Evolutionary conservation across 768 basidiomycete genomes (phyloP), one percentile per base, ranked within the genome.

Genomic region (Lactarius sanguifluus): DNA sequence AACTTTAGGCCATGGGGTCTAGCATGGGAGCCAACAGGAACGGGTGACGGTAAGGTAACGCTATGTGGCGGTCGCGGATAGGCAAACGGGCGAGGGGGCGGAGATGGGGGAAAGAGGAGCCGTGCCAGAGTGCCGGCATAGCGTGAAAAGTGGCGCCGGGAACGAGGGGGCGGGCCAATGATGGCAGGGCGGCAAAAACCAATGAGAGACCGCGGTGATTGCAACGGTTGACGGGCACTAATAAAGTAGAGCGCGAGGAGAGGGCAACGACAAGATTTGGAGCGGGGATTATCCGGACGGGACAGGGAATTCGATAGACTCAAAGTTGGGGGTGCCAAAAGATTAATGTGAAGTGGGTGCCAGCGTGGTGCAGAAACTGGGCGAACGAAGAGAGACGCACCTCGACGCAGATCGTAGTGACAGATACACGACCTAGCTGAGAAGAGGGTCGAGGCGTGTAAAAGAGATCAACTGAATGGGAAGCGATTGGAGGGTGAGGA

Each of bases 201-300:
- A 65, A 62, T 57, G 65, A 20, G 57, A 57, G 57, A 54, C 47
- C 25, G 65, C 65, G 65, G 65, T 36, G 65, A 62, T 66, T 66
- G 65, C 57, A 47, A 62, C 25, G 28, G 36, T 16, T 34, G 25
- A 32, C 25, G 59, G 41, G 52, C 59, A 43, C 55, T 32, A 56
- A 56, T 56, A 56, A 10, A n/a, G 30, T 52, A 25, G 23, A 52
- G 13, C 25, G 47, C 47, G 50, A 52, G 50, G 50, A 52, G 50
- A 52, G 50, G 25, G 50, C 50, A 52, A 52, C 55, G 32, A 56
- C 16, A 56, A 34, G 30, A 34, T 30, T 34, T 56, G 36, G 57
- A 30, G 45, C 56, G 65, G 65, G 60, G 45, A 62, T 66, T 66
- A 62, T 66, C 56, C 65, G 65, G 65, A 57, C 8, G 20, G 30